Base-by-base conservation (phyloP, 768 basidiomycete species). In the Lactifluus piperatus region DNA sequence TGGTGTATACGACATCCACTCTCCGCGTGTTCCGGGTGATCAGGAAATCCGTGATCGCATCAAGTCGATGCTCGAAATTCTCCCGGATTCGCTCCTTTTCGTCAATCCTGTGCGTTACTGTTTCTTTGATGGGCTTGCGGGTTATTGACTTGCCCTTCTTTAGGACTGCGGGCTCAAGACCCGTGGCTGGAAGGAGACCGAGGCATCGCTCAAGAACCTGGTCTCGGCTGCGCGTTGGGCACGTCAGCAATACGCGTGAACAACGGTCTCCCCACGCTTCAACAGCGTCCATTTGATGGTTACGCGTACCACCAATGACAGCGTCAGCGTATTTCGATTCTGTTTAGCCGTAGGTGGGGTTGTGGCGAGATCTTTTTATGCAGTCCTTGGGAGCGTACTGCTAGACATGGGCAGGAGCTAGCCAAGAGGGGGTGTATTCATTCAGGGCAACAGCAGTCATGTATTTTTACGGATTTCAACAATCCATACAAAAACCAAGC, bases 1-100 rank as follows among this genome's bases (percentile, higher is more conserved):
- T 20, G 95, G 93, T 81, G 92, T 97, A 70, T 97, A 97, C 71
- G 94, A 97, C 73, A 97, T 99, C 77, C 97, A 98, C 81, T 97
- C 94, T 67, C 97, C 97, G 63, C 94, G 97, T 83, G 91, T 99
- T 64, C 97, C 97, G 46, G 77, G 84, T 60, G 83, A 85, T 68
- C 81, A 93, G 73, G 97, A 99, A 79, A 94, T 98, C 77, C 88
- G 85, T 78, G 87, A 94, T 67, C 90, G 94, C 68, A 79, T 98
- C 71, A 81, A 81, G 73, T 73, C 83, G 65, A 93, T 95, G 82
- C 83, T 91, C 67, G 76, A 77, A 54, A 87, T 88, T 69, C 83
- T 97, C 64, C 86, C 90, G 59, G 79, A 81, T 68, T 80, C 86
- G 59, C 81, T 94, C 57, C 81, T 92, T 72, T 89, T 91, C 72